Conservation (phyloP, 2,329 filamentous ascomycete species). For the Penicillium sp. region DNA sequence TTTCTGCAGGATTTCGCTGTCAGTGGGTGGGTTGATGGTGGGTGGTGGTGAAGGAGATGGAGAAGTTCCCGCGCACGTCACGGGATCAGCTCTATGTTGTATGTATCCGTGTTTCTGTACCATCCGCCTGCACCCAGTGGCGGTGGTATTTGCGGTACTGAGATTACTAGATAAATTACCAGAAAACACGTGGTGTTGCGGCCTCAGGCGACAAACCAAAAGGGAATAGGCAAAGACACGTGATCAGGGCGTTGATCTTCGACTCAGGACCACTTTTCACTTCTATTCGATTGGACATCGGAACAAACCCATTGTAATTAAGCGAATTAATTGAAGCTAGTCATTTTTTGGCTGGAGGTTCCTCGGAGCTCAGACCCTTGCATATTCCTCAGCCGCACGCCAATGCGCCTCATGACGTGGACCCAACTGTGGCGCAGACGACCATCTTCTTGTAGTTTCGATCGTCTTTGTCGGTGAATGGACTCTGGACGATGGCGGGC, state of each 20-base stretch:
- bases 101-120: background rate
- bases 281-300: background rate
- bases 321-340: no score
- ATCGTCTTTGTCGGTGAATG: no score
- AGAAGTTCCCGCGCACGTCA: background rate
- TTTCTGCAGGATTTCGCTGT: background rate
- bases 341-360: background rate
- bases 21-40: background rate
- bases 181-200: background rate
- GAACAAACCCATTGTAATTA: background rate
- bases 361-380: background rate
- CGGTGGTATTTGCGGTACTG: background rate
- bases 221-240: no score
- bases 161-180: background rate
- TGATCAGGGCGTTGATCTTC: no score
- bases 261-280: no score
- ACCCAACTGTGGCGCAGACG: slow-evolving; percentile 7
- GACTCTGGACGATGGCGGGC: no score
- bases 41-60: background rate
- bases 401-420: background rate
- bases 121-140: background rate
- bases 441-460: background rate
- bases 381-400: slow-evolving; percentile 9
- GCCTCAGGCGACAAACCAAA: background rate
- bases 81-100: background rate